phyloP scores from a whole-genome alignment of 345 rosid species.

The Dovyalis caffra region DNA sequence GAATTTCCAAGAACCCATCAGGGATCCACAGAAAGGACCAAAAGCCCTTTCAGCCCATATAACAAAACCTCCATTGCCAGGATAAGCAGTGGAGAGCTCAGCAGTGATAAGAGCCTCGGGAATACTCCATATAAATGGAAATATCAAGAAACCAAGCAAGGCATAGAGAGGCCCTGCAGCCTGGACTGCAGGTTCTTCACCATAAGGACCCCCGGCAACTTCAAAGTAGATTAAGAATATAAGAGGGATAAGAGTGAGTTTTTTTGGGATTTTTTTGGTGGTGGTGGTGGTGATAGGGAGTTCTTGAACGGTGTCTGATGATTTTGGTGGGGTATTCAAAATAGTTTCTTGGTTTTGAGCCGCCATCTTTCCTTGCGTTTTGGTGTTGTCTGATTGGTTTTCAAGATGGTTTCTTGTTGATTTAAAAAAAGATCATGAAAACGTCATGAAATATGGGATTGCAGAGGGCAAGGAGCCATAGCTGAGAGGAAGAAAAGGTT shows the following conservation, averaged over 20 bases:
- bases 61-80: conserved; percentile 87
- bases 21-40: conserved; percentile 64
- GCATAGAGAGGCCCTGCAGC: conserved; percentile 80
- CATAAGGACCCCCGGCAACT: conserved; percentile 88
- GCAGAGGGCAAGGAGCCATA: too few relatives aligned
- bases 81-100: conserved; percentile 81
- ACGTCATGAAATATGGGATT: too few relatives aligned
- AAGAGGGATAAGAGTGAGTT: conserved; percentile 69
- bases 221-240: conserved; percentile 86
- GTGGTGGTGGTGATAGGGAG: conserved; percentile 20
- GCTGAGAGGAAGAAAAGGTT: too few relatives aligned
- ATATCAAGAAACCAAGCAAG: conserved; percentile 63
- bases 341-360: background rate
- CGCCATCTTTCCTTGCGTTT: background rate
- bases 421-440: too few relatives aligned
- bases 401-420: too few relatives aligned
- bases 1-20: conserved; percentile 85
- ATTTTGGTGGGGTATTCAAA: background rate
- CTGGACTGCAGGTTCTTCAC: conserved; percentile 71
- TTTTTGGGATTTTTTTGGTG: conserved; percentile 26
- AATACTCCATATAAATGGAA: conserved; percentile 85
- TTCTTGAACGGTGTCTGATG: background rate
- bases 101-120: conserved; percentile 91
- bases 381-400: too few relatives aligned
- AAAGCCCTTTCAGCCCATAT: conserved; percentile 80